Percentiles rank a stretch among this genome's conserved stretches.
These are phyloP conservation scores for Jamesozyma jinghongensis DNA, from an alignment of 805 yeast species.

Conservation along the genomic window DNA sequence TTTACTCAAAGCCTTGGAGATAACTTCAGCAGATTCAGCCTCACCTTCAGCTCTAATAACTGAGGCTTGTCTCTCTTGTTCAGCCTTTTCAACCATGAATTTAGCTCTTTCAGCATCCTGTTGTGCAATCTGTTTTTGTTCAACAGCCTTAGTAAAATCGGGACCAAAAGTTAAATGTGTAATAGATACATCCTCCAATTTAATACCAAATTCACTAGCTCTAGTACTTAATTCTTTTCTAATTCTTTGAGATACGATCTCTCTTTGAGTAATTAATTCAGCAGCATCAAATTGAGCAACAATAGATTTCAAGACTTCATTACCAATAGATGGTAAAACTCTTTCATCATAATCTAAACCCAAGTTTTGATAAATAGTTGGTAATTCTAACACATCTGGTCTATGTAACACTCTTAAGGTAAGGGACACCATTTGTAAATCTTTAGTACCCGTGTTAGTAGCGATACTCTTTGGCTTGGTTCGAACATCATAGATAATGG, in stretches of 20 bases:
- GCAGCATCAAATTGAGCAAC: constrained; percentile 96
- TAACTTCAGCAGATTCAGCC: constrained; percentile 95
- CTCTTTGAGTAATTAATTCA: constrained; percentile 94
- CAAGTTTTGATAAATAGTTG: constrained; percentile 78
- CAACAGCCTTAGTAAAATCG: constrained; percentile 97
- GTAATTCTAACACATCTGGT: constrained; percentile 79
- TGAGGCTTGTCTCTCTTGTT: constrained; percentile 91
- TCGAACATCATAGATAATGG: constrained; percentile 83
- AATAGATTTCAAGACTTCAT: constrained; percentile 79
- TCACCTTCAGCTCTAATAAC: constrained; percentile 98
- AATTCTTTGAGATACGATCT: constrained; percentile 81
- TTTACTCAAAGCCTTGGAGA: constrained; percentile 83
- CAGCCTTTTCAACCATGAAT: constrained; percentile 88
- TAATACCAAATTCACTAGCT: constrained; percentile 82
- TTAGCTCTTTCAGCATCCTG: constrained; percentile 98
- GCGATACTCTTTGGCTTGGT: constrained; percentile 92
- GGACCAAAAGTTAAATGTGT: constrained; percentile 96
- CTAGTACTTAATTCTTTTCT: constrained; percentile 76
- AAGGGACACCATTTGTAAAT: constrained; percentile 88
- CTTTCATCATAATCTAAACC: constrained; percentile 95
- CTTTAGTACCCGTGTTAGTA: constrained; percentile 94
- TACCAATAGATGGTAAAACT: constrained; percentile 86
- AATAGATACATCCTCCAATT: constrained; percentile 91
- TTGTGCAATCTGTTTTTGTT: constrained; percentile 97
- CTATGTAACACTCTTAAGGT: constrained; percentile 90